Evolutionary conservation across 805 yeast genomes (phyloP).

Genomic region (Danielozyma ontarioensis): DNA sequence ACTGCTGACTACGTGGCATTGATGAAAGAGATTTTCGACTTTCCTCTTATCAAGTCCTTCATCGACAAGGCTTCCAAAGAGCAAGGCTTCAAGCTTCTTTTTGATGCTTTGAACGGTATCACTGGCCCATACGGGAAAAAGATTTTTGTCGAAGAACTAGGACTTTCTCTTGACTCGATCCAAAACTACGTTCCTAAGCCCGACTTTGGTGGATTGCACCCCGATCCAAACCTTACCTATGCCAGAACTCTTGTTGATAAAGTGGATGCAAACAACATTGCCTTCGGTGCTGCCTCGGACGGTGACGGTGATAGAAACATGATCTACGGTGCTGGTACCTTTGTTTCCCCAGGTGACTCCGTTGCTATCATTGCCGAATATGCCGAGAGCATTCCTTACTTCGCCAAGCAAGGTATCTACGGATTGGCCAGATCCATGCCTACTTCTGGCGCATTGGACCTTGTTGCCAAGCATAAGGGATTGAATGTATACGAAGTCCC

Average conservation of each 20-base stretch:
- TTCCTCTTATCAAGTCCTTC: conserved; percentile 71
- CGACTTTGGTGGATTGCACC: conserved; percentile 96
- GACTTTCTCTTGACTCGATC: conserved; percentile 60
- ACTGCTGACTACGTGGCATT: conserved; percentile 72
- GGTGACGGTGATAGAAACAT: conserved; percentile 99
- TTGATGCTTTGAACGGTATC: conserved; percentile 91
- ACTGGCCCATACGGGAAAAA: conserved; percentile 94
- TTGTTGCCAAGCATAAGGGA: conserved; percentile 77
- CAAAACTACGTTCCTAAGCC: conserved; percentile 79
- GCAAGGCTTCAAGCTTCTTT: conserved; percentile 62
- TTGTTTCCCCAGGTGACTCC: conserved; percentile 97
- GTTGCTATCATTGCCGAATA: conserved; percentile 97
- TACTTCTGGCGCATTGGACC: conserved; percentile 88
- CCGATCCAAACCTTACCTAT: conserved; percentile 95
- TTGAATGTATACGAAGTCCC: conserved; percentile 89
- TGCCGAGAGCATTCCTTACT: conserved; percentile 86
- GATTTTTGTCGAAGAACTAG: conserved; percentile 80
- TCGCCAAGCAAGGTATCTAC: conserved; percentile 74
- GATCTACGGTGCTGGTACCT: conserved; percentile 93
- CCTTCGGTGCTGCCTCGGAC: conserved; percentile 98
- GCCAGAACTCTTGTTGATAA: conserved; percentile 80
- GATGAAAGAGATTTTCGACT: conserved; percentile 84
- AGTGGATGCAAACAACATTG: conserved; percentile 77
- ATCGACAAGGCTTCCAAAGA: conserved; percentile 45
- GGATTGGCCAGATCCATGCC: conserved; percentile 99